Conservation (phyloP, 2,329 filamentous ascomycete genomes). For the Amauroascus niger region DNA sequence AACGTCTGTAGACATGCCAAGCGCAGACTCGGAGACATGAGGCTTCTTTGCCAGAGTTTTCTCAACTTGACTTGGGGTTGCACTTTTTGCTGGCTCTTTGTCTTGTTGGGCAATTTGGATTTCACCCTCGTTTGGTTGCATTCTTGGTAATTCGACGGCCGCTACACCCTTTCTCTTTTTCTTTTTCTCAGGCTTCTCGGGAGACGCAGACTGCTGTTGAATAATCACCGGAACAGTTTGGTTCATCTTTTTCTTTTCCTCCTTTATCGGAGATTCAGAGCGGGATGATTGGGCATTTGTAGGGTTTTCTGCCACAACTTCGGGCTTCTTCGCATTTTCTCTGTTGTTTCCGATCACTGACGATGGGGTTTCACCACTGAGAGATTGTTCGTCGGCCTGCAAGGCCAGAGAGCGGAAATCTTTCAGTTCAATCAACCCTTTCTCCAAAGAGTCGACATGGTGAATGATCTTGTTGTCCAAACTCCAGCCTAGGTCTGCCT, state of each 20-base stretch:
- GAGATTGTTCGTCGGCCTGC: conserved; percentile 35
- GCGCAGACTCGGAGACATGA: background rate
- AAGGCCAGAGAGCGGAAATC: conserved; percentile 51
- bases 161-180: conserved; percentile 53
- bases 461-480: conserved; percentile 78
- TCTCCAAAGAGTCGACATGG: conserved; percentile 63
- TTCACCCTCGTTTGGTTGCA: background rate
- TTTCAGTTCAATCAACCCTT: conserved; percentile 63
- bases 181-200: conserved; percentile 58
- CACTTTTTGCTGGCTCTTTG: background rate
- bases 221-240: conserved; percentile 25
- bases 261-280: conserved; percentile 33
- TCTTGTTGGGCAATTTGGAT: background rate
- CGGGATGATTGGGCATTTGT: conserved; percentile 22
- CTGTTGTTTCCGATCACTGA: conserved; percentile 39
- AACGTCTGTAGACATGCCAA: conserved; percentile 30
- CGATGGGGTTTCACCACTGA: conserved; percentile 36
- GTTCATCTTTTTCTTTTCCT: conserved; percentile 34
- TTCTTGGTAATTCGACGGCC: conserved; percentile 12
- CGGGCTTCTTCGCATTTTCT: conserved; percentile 37
- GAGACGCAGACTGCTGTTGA: conserved; percentile 23
- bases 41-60: background rate
- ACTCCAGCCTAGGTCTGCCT: conserved; percentile 84
- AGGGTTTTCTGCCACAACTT: conserved; percentile 22
- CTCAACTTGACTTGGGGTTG: background rate